Base-by-base conservation (phyloP, 495 filamentous ascomycete genomes). In the Collariella sp. region DNA sequence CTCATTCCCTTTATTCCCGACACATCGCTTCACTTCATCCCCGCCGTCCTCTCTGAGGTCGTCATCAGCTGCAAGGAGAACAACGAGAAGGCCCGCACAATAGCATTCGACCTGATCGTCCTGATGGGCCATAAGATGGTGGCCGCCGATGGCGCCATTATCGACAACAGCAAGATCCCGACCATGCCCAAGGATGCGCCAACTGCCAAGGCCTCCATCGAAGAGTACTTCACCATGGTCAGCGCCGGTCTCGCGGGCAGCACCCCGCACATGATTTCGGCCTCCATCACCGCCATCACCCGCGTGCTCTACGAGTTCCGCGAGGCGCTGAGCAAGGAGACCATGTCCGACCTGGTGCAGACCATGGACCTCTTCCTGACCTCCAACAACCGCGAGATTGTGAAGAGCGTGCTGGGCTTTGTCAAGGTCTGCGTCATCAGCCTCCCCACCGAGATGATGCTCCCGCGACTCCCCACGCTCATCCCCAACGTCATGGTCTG, bases 141-240 rank as follows among this genome's bases (percentile, higher is more conserved):
- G 7, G 75, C 79, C 20, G 65, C 79, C 10, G 61, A 77, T 12
- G 94, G 91, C 12, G 85, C 86, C 23, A 74, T 76, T 38, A 88
- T 98, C 54, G 76, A 87, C 50, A 93, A 91, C 66, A 84, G 83
- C 48, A 85, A 88, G 60, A 88, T 96, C 5, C 78, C 87, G 0
- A 80, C 91, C 65, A 91, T 96, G 87, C 78, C 85, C 5, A 71
- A 81, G 33, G 79, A 91, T 65, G 83, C 89, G 2, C 86, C 89
- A n/a, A 71, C 79, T 49, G 89, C 83, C 2, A 65, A 77, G 13
- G 91, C 91, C 7, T 86, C 77, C 13, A 76, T 97, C 24, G 91
- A 96, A 60, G 93, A 97, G 66, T 96, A 94, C 69, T 88, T 96
- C 78, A 96, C 90, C 38, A 98, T 98, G 91, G 84, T 98, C 31